Percentiles rank a stretch among this genome's conserved stretches.
phyloP scores from a whole-genome alignment of 2,329 filamentous ascomycete genomes.

The Rutstroemia sp. region DNA sequence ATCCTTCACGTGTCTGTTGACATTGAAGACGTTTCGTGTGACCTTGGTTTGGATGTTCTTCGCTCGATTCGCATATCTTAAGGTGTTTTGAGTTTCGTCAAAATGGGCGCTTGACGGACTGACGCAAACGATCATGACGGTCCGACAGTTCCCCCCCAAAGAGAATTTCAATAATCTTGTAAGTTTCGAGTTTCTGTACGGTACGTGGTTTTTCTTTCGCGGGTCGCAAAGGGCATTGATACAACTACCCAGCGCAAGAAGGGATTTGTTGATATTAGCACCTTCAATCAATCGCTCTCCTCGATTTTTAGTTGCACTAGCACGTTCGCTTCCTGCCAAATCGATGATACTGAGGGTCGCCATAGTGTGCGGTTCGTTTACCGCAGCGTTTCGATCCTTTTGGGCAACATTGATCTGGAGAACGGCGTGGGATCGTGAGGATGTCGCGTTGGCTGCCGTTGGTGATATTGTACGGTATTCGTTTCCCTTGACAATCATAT shows the following conservation, averaged over 20 bases:
- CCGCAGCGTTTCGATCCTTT: constrained; percentile 84
- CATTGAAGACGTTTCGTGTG: constrained; percentile 97
- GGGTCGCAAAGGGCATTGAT: constrained; percentile 97
- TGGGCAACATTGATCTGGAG: constrained; percentile 94
- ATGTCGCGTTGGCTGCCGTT: constrained; percentile 94
- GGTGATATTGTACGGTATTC: constrained; percentile 92
- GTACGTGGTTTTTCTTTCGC: constrained; percentile 85
- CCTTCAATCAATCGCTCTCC: constrained; percentile 87
- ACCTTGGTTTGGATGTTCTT: constrained; percentile 99
- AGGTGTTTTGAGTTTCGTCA: constrained; percentile 95
- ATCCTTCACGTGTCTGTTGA: constrained; percentile 98
- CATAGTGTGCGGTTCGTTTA: constrained; percentile 96
- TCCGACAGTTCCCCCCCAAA: constrained; percentile 94
- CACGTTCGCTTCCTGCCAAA: constrained; percentile 88
- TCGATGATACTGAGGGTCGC: constrained; percentile 98
- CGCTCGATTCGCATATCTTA: constrained; percentile 93
- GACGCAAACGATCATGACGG: constrained; percentile 98
- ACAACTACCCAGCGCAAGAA: constrained; percentile 89
- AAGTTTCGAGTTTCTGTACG: constrained; percentile 95
- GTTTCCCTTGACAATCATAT: constrained; percentile 95
- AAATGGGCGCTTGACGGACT: constrained; percentile 95
- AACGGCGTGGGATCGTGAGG: constrained; percentile 92
- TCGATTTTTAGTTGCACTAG: constrained; percentile 92
- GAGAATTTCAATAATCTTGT: constrained; percentile 95
- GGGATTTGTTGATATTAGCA: constrained; percentile 98